Conservation (phyloP, 202 grass and related monocot genomes). For the Setaria italica region DNA sequence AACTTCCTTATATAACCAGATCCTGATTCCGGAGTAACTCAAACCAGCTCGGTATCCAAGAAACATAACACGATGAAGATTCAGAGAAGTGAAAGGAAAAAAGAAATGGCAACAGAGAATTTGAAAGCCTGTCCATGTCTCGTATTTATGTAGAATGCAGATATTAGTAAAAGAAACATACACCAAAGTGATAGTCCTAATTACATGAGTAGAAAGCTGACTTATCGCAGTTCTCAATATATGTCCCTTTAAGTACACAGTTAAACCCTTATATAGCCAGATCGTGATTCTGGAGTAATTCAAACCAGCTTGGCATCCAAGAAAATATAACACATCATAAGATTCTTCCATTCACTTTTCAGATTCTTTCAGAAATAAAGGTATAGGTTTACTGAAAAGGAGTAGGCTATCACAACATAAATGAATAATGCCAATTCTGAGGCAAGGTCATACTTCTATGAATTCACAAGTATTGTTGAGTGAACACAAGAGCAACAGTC, state of each 20-base stretch:
- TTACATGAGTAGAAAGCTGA: neutral
- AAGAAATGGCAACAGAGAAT: neutral
- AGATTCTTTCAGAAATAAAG: slow-evolving; percentile 7
- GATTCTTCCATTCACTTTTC: neutral
- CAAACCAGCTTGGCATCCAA: neutral
- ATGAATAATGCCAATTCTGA: slow-evolving; percentile 9
- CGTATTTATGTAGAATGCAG: neutral
- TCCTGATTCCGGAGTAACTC: neutral
- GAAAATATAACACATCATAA: neutral
- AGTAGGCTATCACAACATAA: neutral
- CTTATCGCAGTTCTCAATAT: neutral
- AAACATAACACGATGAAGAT: neutral
- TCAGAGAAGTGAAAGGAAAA: neutral
- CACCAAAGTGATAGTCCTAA: neutral
- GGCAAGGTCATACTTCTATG: neutral
- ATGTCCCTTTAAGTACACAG: neutral
- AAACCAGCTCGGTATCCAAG: neutral
- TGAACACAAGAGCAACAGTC: slow-evolving; percentile 5
- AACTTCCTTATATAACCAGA: neutral
- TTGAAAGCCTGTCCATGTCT: neutral
- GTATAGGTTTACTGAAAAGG: slow-evolving; percentile 22
- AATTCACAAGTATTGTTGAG: slow-evolving; percentile 31
- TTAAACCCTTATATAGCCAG: neutral
- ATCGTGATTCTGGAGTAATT: slow-evolving; percentile 2
- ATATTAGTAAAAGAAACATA: slow-evolving; percentile 8